Evolutionary conservation across 495 filamentous ascomycete species (phyloP), one percentile per base, ranked within the genome.

Genomic region (Pseudomonodictys pantanalensis): DNA sequence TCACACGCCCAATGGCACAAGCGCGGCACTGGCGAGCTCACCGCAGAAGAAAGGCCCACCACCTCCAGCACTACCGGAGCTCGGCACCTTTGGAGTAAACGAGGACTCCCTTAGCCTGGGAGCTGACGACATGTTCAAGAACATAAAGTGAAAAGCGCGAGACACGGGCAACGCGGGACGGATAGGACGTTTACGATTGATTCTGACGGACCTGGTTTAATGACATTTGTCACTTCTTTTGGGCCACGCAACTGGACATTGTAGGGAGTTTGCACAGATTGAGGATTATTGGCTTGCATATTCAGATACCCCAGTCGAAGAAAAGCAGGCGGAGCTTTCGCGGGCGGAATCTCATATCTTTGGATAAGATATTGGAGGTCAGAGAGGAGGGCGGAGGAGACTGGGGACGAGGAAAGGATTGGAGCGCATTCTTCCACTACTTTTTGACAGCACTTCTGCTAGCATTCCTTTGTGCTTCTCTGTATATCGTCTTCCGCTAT

Each of bases 41-140:
- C 52, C 57, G 29, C 53, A 53, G 49, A 66, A 55, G 51, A 64
- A 59, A 24, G 64, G 59, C 15, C 68, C 66, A 32, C 68, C 66
- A 3, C 64, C 72, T 33, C 72, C 72, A 24, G 42, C 66, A 23
- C 56, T 74, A 32, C 72, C 72, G 6, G 69, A 71, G 48, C 44
- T 72, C 5, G 61, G 62, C 44, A 43, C 52, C 11, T 61, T 70
- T 12, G 59, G 62, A 23, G 50, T 58, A 32, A 66, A 57, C 18
- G 65, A 66, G 22, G 56, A 61, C 22, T 59, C 62, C 12, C 52
- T 56, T 7, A 56, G 50, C 32, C 18, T 70, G 18, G 69, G 67
- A 8, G 68, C 62, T 9, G 71, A 65, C 2, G 72, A 73, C 39
- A 39, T 74, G 54, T 69, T 69, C 57, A 69, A 69, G 51, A 58